Evolutionary conservation across 495 filamentous ascomycete genomes (phyloP), one percentile per base, ranked within the genome.

Genomic region (Penicillium psychrofluorescens): DNA sequence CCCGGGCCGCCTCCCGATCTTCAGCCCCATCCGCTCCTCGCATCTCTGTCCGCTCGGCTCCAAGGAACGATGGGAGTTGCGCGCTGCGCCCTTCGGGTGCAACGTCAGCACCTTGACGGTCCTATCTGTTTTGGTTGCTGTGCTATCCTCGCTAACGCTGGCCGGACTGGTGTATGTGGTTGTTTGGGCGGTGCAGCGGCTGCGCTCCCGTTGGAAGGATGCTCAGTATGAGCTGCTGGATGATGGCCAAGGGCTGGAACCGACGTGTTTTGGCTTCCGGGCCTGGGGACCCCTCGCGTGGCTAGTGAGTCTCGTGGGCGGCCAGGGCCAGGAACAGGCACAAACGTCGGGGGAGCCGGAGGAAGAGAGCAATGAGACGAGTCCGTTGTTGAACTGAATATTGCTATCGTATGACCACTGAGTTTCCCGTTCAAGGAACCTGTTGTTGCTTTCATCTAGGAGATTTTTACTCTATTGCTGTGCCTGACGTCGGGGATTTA

Each of bases 1-100:
- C 35, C 51, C 59, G 30, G 45, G 57, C 8, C 60, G 54, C 32
- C 40, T 72, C 12, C 64, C 71, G 2, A 64, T 78, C 43, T 48
- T 77, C 36, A 63, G 70, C 0, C 76, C 76, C 0, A 51, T 77
- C 28, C 35, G 46, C 22, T 63, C 71, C 8, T 49, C 58, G 8
- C 41, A 62, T 11, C 70, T 78, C 43, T 79, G 76, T 46, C 73
- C 75, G 2, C 58, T 72, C 27, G 66, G 61, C 2, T 55, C 59
- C 6, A 60, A 69, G 40, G 75, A 79, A 54, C 64, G 70, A 35
- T 78, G 75, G 70, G 76, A 79, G 44, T 53, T 79, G 1, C 63
- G 76, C 6, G 66, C 72, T 0, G 45, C 56, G 14, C 67, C 70
- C 0, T 58, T 77, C 16, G 76, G 76, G 11, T 79, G 76, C 39